A percentile compares a stretch with the other conserved stretches of the same genome.
These are phyloP conservation scores for Microdochium bolleyi DNA, from an alignment of 2,329 filamentous ascomycete genomes.

Conservation along the genomic window DNA sequence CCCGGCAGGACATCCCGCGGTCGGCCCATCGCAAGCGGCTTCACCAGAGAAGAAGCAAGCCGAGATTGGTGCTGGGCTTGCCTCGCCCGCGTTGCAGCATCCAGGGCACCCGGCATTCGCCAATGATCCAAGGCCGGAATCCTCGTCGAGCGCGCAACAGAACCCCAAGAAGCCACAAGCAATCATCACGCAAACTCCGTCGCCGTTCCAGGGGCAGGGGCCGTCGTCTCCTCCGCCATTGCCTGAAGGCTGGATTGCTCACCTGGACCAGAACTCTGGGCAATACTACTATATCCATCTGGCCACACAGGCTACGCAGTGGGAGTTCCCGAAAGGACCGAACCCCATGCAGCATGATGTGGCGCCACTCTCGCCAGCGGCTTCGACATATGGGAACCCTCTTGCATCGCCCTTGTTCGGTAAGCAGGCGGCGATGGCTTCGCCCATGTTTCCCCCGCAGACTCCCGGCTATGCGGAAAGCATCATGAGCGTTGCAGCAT, in stretches of 20 bases:
- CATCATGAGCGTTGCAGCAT: slow-evolving; percentile 71
- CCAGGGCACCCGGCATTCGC: slow-evolving; percentile 83
- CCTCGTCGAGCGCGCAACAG: slow-evolving; percentile 37
- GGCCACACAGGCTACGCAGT: slow-evolving; percentile 90
- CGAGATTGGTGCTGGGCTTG: slow-evolving; percentile 23
- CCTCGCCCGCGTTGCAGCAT: slow-evolving; percentile 44
- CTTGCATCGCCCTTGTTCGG: slow-evolving; percentile 61
- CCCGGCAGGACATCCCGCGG: slow-evolving; percentile 10
- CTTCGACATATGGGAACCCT: slow-evolving; percentile 68
- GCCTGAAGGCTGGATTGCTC: slow-evolving; percentile 96
- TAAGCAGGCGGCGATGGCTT: slow-evolving; percentile 62
- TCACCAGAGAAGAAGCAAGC: slow-evolving; percentile 21
- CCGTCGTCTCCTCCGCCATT: slow-evolving; percentile 85
- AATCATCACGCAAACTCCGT: slow-evolving; percentile 27
- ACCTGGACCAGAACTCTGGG: slow-evolving; percentile 88
- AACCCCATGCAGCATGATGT: slow-evolving; percentile 81
- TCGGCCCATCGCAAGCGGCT: slow-evolving; percentile 16
- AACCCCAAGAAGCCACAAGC: slow-evolving; percentile 22
- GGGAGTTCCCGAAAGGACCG: slow-evolving; percentile 96
- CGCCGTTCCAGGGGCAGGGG: slow-evolving; percentile 35
- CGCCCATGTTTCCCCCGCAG: slow-evolving; percentile 75
- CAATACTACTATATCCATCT: slow-evolving; percentile 99
- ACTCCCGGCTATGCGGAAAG: slow-evolving; percentile 80
- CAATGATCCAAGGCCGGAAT: slow-evolving; percentile 60
- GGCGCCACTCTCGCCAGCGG: slow-evolving; percentile 73